Base-by-base conservation (phyloP, 192 early-diverging fungal species). In the Gonapodya prolifera region DNA sequence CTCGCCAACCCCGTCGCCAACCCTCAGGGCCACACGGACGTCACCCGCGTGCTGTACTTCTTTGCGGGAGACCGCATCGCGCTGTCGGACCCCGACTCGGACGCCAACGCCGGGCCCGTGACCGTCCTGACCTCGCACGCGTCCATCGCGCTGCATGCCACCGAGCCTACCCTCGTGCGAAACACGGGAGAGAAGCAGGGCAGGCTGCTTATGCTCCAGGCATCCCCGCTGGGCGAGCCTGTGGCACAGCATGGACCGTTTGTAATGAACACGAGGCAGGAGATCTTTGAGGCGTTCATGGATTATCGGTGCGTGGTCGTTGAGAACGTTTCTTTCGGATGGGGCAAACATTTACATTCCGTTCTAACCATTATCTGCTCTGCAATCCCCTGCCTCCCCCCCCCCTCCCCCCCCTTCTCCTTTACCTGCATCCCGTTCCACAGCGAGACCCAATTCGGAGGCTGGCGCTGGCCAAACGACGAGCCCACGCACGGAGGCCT, bases 241-340 rank as follows among this genome's bases (percentile, higher is more conserved):
- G 80, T 90, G 33, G 82, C 84, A 0, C 85, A 86, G 75, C 84
- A 87, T 69, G 90, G 90, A 0, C 91, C 91, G 0, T 91, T 91
- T 82, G 90, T 91, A 28, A 87, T 88, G 89, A 91, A 91, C 80
- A 82, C 81, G 1, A 80, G 81, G 35, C 82, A 87, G 29, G 90
- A 91, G 76, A 87, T 91, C 75, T 61, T 61, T 23, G 45, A 61
- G 45, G 45, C 45, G 45, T 61, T 61, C 45, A 61, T 61, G 45
- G 45, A 61, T 61, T 61, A 61, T 61, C 45, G 45, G 45, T 61
- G 45, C 8, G 45, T 23, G 23, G 8, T 8, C 8, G 23, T 61
- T 8, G 8, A 61, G 45, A 8, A 8, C 8, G 23, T 61, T 61
- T 23, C 23, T 8, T 23, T 61, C 45, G 18, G 18, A 30, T n/a